Base-by-base conservation (phyloP, 2,329 filamentous ascomycete genomes). In the Xylariaceae sp. region DNA sequence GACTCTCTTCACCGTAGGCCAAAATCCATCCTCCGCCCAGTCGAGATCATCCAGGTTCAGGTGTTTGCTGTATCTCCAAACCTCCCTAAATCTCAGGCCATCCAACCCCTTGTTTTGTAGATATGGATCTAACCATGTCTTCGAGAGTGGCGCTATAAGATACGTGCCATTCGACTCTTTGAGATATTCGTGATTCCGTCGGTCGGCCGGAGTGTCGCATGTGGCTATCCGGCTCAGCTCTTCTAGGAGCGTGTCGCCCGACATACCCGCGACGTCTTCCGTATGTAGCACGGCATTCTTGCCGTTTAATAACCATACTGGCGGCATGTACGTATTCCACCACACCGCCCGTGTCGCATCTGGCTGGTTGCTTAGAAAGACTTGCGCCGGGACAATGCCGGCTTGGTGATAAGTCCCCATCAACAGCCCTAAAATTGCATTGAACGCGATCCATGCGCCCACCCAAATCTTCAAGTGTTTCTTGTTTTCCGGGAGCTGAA, bases 281-380 rank as follows among this genome's bases (percentile, higher is more conserved):
- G 87, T 91, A 30, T 71, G 75, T n/a, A 90, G 69, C 10, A 87
- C 76, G 57, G 84, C 79, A 56, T 87, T 90, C 67, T 87, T 87
- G 47, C 86, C 85, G 56, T 90, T 86, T 6, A 91, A 73, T 17
- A 92, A 76, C 87, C 88, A 92, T 33, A 86, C 85, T 0, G 88
- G 88, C 15, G 88, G 88, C 64, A 84, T 87, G 64, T 91, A 91
- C 1, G 88, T 91, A 66, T 90, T 91, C 88, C 88, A 92, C 88
- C 88, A 92, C 44, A 88, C 75, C 3, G 85, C 85, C 32, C 85
- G 77, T 1, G 82, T 83, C 9, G 86, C 82, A 55, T 86, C 84
- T 5, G 81, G 76, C 56, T 87, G 83, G 47, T 80, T 80, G 61
- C 83, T 86, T 62, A 92, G 75, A 63, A 89, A 89, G 1, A 87